These are phyloP conservation scores for Phytophthora tubulina DNA, from an alignment of 352 stramenopile species.

Conservation along the genomic window DNA sequence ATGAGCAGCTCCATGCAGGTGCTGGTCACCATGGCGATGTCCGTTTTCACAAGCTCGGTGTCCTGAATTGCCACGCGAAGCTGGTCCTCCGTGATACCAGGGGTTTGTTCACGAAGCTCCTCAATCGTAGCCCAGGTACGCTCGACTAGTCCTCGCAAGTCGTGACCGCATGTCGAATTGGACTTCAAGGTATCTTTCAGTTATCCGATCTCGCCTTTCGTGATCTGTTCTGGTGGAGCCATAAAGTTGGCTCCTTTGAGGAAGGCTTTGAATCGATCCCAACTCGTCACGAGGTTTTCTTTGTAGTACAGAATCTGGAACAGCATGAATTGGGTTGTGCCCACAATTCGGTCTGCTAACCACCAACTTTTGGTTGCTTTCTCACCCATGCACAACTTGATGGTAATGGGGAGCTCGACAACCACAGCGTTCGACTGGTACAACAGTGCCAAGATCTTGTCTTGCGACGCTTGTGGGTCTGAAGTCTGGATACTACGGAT, in stretches of 20 bases:
- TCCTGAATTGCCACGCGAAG: slow-evolving; percentile 41
- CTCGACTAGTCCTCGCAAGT: slow-evolving; percentile 33
- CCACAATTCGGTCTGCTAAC: slow-evolving; percentile 23
- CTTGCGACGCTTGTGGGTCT: slow-evolving; percentile 37
- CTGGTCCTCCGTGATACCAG: slow-evolving; percentile 31
- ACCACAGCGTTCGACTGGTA: slow-evolving; percentile 49
- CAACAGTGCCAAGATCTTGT: slow-evolving; percentile 47
- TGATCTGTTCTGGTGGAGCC: slow-evolving; percentile 21
- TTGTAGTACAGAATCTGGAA: slow-evolving; percentile 23
- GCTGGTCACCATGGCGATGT: slow-evolving; percentile 41
- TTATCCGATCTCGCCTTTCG: slow-evolving; percentile 32
- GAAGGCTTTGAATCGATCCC: slow-evolving; percentile 28
- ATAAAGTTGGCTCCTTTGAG: slow-evolving; percentile 39
- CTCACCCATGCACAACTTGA: slow-evolving; percentile 49
- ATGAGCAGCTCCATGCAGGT: slow-evolving; percentile 43
- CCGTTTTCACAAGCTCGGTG: slow-evolving; percentile 41
- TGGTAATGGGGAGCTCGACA: slow-evolving; percentile 51
- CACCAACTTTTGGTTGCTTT: slow-evolving; percentile 22
- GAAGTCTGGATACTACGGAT: slow-evolving; percentile 32
- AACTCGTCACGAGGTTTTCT: slow-evolving; percentile 31
- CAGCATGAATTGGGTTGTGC: slow-evolving; percentile 27
- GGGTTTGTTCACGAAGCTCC: slow-evolving; percentile 26
- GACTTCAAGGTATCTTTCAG: slow-evolving; percentile 35
- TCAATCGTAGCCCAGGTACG: slow-evolving; percentile 28
- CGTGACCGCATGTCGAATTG: slow-evolving; percentile 39